phyloP scores from a whole-genome alignment of 2,329 filamentous ascomycete genomes.

The Paraconiothyrium sp. region DNA sequence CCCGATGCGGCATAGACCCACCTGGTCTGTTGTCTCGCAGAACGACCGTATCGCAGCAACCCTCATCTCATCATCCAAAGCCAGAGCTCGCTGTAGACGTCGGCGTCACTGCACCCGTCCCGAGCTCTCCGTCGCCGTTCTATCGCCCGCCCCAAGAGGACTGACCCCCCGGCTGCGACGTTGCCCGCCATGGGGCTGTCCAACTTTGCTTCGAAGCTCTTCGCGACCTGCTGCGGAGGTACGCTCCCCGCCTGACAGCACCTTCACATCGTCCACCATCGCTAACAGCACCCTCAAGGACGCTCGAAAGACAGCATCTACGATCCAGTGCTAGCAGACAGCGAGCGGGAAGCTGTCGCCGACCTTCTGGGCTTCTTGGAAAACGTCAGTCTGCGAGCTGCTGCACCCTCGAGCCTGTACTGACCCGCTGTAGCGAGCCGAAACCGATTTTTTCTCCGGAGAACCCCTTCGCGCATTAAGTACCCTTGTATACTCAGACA shows the following conservation, averaged over 20 bases:
- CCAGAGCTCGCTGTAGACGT: conserved; percentile 27
- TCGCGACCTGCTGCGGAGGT: conserved; percentile 52
- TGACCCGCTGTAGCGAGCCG: conserved; percentile 74
- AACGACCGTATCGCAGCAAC: conserved; percentile 18
- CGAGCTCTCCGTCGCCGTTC: conserved; percentile 11
- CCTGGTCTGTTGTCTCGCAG: background rate
- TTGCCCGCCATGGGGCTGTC: conserved; percentile 49
- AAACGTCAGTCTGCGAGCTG: conserved; percentile 70
- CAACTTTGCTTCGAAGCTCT: conserved; percentile 47
- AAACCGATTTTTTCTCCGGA: conserved; percentile 98
- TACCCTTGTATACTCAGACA: conserved; percentile 97
- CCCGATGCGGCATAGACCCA: conserved; percentile 11
- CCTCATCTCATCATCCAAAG: conserved; percentile 22
- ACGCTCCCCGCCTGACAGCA: conserved; percentile 24
- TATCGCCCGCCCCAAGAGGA: conserved; percentile 22
- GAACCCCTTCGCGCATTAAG: conserved; percentile 92
- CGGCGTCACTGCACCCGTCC: conserved; percentile 16
- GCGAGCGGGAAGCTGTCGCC: conserved; percentile 94
- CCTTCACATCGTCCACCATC: conserved; percentile 14
- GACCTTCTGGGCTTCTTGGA: conserved; percentile 95
- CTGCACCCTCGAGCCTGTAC: conserved; percentile 32
- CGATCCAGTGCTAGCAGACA: conserved; percentile 81
- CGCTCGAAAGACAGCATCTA: conserved; percentile 60
- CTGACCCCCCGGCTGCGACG: conserved; percentile 38
- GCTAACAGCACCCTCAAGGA: conserved; percentile 44